These are phyloP conservation scores for Piper longum DNA, from an alignment of 164 flowering plant species.

Conservation along the genomic window DNA sequence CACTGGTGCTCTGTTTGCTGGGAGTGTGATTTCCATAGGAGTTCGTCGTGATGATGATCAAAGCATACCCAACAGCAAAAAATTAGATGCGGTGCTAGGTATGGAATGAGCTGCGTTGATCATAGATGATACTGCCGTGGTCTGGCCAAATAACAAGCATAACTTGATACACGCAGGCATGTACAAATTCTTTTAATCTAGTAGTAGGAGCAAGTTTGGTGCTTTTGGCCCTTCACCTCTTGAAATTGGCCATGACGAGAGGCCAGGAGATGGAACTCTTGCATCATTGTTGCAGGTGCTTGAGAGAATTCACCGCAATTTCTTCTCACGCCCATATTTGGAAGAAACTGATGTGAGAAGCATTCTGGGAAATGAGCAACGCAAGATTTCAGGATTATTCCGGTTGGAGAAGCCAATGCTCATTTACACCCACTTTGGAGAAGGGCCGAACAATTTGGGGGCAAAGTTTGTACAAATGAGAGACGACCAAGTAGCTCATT, in stretches of 20 bases:
- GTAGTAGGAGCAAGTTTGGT: slow-evolving; percentile 89
- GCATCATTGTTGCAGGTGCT: slow-evolving; percentile 78
- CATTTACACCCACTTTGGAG: slow-evolving; percentile 89
- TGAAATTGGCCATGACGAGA: slow-evolving; percentile 92
- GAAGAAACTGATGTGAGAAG: slow-evolving; percentile 78
- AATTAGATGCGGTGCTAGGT: slow-evolving; percentile 92
- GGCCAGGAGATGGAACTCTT: slow-evolving; percentile 88
- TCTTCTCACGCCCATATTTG: slow-evolving; percentile 50
- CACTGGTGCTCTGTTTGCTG: slow-evolving; percentile 62
- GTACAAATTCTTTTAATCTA: slow-evolving; percentile 80
- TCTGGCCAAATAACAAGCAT: slow-evolving; percentile 90
- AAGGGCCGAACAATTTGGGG: slow-evolving; percentile 96
- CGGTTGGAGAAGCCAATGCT: slow-evolving; percentile 79
- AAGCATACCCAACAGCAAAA: slow-evolving; percentile 74
- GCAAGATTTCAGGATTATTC: slow-evolving; percentile 71
- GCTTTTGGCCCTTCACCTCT: slow-evolving; percentile 90
- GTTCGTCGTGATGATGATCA: slow-evolving; percentile 86
- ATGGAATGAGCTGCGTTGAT: slow-evolving; percentile 91
- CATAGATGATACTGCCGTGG: slow-evolving; percentile 88
- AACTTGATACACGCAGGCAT: slow-evolving; percentile 92
- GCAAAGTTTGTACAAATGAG: slow-evolving; percentile 73
- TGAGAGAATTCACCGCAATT: slow-evolving; percentile 66
- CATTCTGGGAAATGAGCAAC: slow-evolving; percentile 70
- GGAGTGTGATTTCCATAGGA: slow-evolving; percentile 78
- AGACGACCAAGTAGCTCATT: slow-evolving; percentile 93